Conservation (phyloP, 805 yeast genomes). For the Candida railenensis region DNA sequence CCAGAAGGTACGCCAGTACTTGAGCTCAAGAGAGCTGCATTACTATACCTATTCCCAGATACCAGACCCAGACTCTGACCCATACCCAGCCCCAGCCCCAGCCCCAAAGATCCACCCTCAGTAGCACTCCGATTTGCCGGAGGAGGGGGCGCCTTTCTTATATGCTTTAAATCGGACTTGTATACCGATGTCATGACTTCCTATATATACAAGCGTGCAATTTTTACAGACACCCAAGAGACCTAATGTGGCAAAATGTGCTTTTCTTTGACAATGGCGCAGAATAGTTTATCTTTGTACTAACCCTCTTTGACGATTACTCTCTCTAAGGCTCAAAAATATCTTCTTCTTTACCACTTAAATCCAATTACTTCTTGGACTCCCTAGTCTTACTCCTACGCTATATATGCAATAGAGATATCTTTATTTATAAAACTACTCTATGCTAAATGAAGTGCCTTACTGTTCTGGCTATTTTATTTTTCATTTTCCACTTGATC, state of each 20-base stretch:
- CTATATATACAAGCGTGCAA: not conserved
- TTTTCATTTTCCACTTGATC: too few species aligned
- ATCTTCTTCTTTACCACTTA: too few species aligned
- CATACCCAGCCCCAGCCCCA: not conserved
- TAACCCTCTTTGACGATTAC: not conserved
- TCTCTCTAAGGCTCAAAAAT: too few species aligned
- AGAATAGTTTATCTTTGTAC: too few species aligned
- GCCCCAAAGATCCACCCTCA: not conserved
- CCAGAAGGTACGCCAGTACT: not conserved
- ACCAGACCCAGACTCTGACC: not conserved
- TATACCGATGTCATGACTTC: constrained; percentile 23
- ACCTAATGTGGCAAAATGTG: not conserved
- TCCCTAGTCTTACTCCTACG: too few species aligned
- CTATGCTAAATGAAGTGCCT: not conserved
- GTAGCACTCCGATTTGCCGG: constrained; percentile 17
- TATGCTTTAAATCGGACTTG: constrained; percentile 39
- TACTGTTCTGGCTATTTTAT: not conserved
- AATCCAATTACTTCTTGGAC: too few species aligned
- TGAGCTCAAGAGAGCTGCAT: not conserved
- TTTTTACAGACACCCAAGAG: too few species aligned
- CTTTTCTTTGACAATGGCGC: not conserved
- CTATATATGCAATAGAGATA: not conserved
- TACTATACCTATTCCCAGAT: not conserved
- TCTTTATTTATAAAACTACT: not conserved
- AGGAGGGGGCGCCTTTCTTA: constrained; percentile 46